Conservation (phyloP, 2,329 filamentous ascomycete species). For the Xylariales sp. region DNA sequence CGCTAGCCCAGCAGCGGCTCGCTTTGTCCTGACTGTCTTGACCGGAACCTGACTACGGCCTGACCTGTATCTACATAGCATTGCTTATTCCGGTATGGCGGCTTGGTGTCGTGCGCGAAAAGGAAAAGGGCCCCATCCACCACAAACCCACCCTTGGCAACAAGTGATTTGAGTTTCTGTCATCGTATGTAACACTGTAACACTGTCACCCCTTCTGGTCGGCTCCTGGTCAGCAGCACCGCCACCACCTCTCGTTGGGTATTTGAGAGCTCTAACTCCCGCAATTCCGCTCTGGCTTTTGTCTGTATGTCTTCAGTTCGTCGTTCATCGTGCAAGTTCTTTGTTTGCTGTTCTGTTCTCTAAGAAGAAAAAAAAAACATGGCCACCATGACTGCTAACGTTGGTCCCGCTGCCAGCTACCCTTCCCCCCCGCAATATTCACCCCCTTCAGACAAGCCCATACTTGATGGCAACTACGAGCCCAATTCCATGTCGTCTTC, state of each 20-base stretch:
- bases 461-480: slow-evolving; percentile 51
- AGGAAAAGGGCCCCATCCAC: slow-evolving; percentile 28
- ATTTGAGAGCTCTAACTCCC: slow-evolving; percentile 39
- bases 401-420: slow-evolving; percentile 51
- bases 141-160: slow-evolving; percentile 33
- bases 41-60: no score
- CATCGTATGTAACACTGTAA: slow-evolving; percentile 39
- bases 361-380: slow-evolving; percentile 14
- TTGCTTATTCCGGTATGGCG: slow-evolving; percentile 35
- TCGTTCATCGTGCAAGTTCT: slow-evolving; percentile 27
- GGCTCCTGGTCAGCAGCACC: slow-evolving; percentile 37
- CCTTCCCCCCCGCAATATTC: slow-evolving; percentile 53
- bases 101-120: slow-evolving; percentile 22
- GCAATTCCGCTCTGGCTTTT: slow-evolving; percentile 29
- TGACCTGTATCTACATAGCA: slow-evolving; percentile 2
- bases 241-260: slow-evolving; percentile 37
- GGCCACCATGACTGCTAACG: slow-evolving; percentile 53
- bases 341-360: slow-evolving; percentile 29
- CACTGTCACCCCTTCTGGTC: slow-evolving; percentile 34
- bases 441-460: slow-evolving; percentile 48
- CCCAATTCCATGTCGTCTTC: slow-evolving; percentile 60
- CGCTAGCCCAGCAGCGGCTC: slow-evolving; percentile 13
- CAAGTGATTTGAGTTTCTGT: slow-evolving; percentile 43
- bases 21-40: slow-evolving; percentile 16
- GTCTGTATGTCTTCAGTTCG: slow-evolving; percentile 28